phyloP scores from a whole-genome alignment of 257 asterid species.

The Forsythia suspensa region DNA sequence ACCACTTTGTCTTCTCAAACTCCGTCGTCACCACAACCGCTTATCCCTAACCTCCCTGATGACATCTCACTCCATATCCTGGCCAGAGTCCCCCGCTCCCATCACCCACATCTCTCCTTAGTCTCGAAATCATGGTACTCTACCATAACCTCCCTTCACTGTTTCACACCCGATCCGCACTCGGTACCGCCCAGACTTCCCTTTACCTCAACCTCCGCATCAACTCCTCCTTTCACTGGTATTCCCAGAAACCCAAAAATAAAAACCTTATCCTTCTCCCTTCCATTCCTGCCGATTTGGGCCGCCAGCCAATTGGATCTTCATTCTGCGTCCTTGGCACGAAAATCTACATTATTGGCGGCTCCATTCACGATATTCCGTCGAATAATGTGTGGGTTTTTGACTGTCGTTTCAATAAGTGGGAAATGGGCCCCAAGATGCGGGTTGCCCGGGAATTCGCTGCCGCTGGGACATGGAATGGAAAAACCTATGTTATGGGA shows the following conservation, averaged over 20 bases:
- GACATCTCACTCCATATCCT: conserved; percentile 73
- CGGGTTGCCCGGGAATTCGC: conserved; percentile 71
- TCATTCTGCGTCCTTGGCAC: conserved; percentile 61
- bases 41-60: conserved; percentile 69
- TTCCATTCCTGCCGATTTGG: conserved; percentile 35
- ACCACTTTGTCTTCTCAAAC: conserved; percentile 14
- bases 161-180: conserved; percentile 60
- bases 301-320: conserved; percentile 58
- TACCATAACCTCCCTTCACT: conserved; percentile 49
- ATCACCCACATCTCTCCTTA: conserved; percentile 58
- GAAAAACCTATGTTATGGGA: conserved; percentile 77
- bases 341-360: conserved; percentile 70
- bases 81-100: conserved; percentile 66
- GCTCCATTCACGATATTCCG: conserved; percentile 66
- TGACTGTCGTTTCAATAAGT: conserved; percentile 68
- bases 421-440: conserved; percentile 81
- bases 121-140: conserved; percentile 80
- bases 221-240: conserved; percentile 64
- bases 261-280: conserved; percentile 46
- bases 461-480: conserved; percentile 63
- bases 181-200: conserved; percentile 51
- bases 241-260: conserved; percentile 32
- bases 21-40: conserved; percentile 18
- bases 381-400: conserved; percentile 59
- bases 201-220: conserved; percentile 63